Percentiles rank a stretch among this genome's conserved stretches.
These are phyloP conservation scores for Tuber magnatum DNA, from an alignment of 495 filamentous ascomycete species.

Conservation along the genomic window DNA sequence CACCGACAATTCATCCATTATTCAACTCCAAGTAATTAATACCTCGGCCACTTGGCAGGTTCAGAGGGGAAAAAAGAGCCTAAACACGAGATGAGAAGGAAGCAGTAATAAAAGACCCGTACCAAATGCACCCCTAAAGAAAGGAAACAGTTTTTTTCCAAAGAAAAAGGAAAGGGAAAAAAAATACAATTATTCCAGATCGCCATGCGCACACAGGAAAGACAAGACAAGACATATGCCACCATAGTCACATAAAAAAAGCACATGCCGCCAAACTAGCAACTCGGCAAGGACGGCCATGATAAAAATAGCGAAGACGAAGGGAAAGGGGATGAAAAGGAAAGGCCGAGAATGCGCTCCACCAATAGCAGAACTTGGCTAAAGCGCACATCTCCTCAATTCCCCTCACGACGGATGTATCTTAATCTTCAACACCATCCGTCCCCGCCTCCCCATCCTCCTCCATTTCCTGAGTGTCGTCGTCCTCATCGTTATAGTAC, in stretches of 20 bases:
- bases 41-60: not conserved
- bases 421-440: conserved; percentile 22
- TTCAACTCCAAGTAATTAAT: not conserved
- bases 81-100: not conserved
- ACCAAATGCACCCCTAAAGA: conserved; percentile 3
- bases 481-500: conserved; percentile 31
- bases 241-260: not conserved
- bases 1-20: not conserved
- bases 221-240: conserved; percentile 2
- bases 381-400: not conserved
- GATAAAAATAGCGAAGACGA: not conserved
- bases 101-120: not conserved
- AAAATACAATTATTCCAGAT: conserved; percentile 6
- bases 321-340: not conserved
- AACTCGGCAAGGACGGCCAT: not conserved
- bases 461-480: conserved; percentile 33
- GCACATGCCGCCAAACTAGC: not conserved
- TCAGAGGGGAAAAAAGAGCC: not conserved
- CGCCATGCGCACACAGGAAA: not conserved
- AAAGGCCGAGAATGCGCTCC: not conserved
- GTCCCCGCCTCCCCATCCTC: conserved; percentile 29
- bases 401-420: not conserved
- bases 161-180: not conserved
- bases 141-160: not conserved
- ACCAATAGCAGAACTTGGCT: not conserved